A percentile compares a stretch with the other conserved stretches of the same genome.
phyloP scores from a whole-genome alignment of 768 basidiomycete species.

The Suillus placidus region DNA sequence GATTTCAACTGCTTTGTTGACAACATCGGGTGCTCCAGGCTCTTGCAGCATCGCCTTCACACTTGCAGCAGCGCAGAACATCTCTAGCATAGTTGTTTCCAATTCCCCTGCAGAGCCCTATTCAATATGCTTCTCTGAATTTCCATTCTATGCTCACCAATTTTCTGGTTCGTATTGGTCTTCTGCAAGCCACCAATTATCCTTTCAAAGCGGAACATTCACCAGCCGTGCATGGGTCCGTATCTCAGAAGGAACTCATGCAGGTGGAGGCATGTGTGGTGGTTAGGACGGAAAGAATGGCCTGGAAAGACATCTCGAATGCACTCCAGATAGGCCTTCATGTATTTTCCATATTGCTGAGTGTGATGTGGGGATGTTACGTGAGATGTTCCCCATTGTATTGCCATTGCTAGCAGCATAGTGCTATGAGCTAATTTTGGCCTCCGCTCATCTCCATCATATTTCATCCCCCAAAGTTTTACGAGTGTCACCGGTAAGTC shows the following conservation, averaged over 20 bases:
- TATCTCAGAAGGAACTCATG: slow-evolving; percentile 26
- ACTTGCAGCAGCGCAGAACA: slow-evolving; percentile 4
- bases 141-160: slow-evolving; percentile 17
- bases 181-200: slow-evolving; percentile 30
- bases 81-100: slow-evolving; percentile 12
- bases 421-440: slow-evolving; percentile 27
- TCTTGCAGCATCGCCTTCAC: slow-evolving; percentile 13
- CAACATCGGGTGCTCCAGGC: background rate
- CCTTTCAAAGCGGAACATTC: slow-evolving; percentile 37
- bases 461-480: slow-evolving; percentile 28
- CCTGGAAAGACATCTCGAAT: slow-evolving; percentile 23
- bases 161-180: slow-evolving; percentile 25
- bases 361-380: slow-evolving; percentile 21
- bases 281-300: slow-evolving; percentile 28
- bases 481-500: slow-evolving; percentile 32
- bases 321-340: slow-evolving; percentile 27
- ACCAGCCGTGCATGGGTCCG: slow-evolving; percentile 39
- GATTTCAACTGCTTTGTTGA: background rate
- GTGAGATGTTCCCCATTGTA: slow-evolving; percentile 24
- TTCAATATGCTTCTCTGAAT: background rate
- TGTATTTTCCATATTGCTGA: slow-evolving; percentile 22
- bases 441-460: background rate
- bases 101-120: slow-evolving; percentile 7
- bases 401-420: slow-evolving; percentile 34
- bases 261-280: slow-evolving; percentile 38